Conservation (phyloP, 495 filamentous ascomycete species). For the Arthonia radiata region DNA sequence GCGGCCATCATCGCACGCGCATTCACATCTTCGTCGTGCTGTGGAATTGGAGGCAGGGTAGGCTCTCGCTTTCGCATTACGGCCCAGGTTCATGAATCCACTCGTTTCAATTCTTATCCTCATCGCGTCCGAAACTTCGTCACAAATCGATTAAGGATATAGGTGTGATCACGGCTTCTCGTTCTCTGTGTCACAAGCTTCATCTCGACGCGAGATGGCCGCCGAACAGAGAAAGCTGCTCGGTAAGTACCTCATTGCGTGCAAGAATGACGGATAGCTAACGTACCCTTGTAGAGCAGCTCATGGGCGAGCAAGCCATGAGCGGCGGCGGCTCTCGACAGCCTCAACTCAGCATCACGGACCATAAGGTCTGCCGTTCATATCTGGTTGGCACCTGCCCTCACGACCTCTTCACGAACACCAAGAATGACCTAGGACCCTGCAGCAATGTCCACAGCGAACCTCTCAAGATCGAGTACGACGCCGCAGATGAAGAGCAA, state of each 20-base stretch:
- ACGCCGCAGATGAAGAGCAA: constrained; percentile 35
- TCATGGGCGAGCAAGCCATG: constrained; percentile 37
- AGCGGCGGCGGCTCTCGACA: constrained; percentile 21
- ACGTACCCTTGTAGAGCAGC: constrained; percentile 38
- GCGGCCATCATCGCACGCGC: too few relatives aligned
- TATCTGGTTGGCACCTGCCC: constrained; percentile 88
- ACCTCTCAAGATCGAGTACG: constrained; percentile 68
- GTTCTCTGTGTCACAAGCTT: too few relatives aligned
- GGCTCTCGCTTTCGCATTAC: too few relatives aligned
- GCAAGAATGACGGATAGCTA: too few relatives aligned
- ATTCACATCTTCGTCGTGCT: too few relatives aligned
- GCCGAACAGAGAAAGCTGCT: constrained; percentile 91
- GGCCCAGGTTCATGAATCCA: too few relatives aligned
- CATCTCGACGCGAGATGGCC: constrained; percentile 64
- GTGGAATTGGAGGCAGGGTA: too few relatives aligned
- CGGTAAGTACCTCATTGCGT: too few relatives aligned
- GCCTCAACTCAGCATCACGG: constrained; percentile 68
- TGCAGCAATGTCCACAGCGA: constrained; percentile 84
- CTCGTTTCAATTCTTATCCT: too few relatives aligned
- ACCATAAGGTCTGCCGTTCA: constrained; percentile 84
- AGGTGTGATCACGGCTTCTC: too few relatives aligned
- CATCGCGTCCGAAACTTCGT: too few relatives aligned
- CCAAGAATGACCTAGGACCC: constrained; percentile 83
- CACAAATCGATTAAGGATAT: too few relatives aligned
- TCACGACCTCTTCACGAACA: constrained; percentile 99